phyloP scores from a whole-genome alignment of 192 early-diverging fungal genomes.

The Rhizophagus clarus region DNA sequence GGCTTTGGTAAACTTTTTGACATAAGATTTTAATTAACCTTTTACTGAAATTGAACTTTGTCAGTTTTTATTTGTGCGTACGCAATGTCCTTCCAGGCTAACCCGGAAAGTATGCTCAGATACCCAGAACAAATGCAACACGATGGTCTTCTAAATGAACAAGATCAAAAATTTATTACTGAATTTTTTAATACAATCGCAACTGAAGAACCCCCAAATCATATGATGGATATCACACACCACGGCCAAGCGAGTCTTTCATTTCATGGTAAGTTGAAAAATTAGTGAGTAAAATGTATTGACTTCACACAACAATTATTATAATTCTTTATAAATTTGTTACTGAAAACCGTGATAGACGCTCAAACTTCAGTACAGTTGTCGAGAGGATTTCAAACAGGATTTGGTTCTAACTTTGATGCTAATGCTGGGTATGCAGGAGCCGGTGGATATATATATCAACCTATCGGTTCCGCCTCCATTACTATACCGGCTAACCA shows the following conservation, averaged over 20 bases:
- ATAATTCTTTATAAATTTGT: neutral
- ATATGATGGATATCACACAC: conserved; percentile 22
- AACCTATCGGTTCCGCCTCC: conserved; percentile 3
- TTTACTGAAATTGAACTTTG: neutral
- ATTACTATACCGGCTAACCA: conserved; percentile 22
- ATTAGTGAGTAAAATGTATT: too few species aligned
- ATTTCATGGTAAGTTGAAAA: conserved; percentile 16
- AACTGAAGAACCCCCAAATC: conserved; percentile 20
- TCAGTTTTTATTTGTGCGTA: neutral
- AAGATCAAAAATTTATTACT: conserved; percentile 26
- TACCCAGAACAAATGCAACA: conserved; percentile 31
- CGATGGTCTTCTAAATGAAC: conserved; percentile 19
- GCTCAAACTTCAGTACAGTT: neutral
- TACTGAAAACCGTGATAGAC: neutral
- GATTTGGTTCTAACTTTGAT: conserved; percentile 16
- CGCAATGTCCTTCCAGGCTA: conserved; percentile 23
- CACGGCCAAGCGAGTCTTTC: neutral
- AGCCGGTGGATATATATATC: conserved; percentile 8
- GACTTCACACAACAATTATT: too few species aligned
- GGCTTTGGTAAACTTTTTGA: neutral
- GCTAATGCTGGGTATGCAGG: neutral
- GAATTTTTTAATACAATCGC: conserved; percentile 20
- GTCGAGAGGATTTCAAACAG: conserved; percentile 13
- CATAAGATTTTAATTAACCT: neutral
- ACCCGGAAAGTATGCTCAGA: conserved; percentile 16